Evolutionary conservation across 495 filamentous ascomycete species (phyloP), one percentile per base, ranked within the genome.

Genomic region (Haplographium delicatum): DNA sequence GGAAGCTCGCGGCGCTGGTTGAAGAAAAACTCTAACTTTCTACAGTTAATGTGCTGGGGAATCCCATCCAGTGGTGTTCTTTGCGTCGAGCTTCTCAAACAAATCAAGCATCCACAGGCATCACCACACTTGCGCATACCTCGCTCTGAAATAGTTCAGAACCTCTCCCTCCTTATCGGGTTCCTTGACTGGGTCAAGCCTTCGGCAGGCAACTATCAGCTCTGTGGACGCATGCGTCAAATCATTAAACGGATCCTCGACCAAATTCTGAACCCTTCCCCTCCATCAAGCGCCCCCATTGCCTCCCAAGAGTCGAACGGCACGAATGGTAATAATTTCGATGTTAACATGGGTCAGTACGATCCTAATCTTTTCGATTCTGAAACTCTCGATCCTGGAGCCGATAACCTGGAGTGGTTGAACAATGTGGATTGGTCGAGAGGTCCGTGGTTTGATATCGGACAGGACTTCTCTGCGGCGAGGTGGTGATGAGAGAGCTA

Each of bases 131-230:
- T 51, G 4, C 10, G 31, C 24, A 19, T 62, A 1, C 53, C 59
- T 6, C 52, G 59, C 9, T 47, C 48, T 7, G 55, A 58, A 27
- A 52, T 62, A 16, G 56, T 62, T 2, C 59, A 62, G 41, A 59
- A 58, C 34, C 43, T 62, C 10, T 44, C 26, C 30, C 53, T 62
- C 3, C 39, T 62, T 4, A 56, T 58, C 25, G 55, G 59, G 1
- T 62, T 62, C 30, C 28, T 62, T 5, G 59, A 62, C 27, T 62
- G 59, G 59, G 34, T 62, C 25, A 44, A 47, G 10, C 59, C 59
- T 3, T 48, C 59, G 8, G 56, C 53, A 2, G 59, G 59, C 1
- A 62, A 62, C 33, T 62, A 62, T 27, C 45, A 56, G 38, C 44
- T 62, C 6, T 56, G 52, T 30, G 27, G 33, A 4, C 30, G 59